Evolutionary conservation across 2,329 filamentous ascomycete genomes (phyloP).

Genomic region (Alternaria metachromatica): DNA sequence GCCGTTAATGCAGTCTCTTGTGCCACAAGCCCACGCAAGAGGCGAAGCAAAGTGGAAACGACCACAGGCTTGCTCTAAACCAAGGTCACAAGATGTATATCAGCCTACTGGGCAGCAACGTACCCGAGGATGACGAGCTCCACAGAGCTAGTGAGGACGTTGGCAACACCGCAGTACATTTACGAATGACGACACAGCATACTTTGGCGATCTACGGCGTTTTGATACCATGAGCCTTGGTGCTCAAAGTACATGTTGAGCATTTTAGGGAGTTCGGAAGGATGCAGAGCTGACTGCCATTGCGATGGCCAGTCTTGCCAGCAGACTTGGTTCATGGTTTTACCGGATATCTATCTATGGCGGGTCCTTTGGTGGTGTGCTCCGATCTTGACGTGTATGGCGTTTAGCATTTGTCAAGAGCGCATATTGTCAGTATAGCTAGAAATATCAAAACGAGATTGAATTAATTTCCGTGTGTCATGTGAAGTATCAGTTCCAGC

Average conservation of each 20-base stretch:
- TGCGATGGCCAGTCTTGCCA: neutral
- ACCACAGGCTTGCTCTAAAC: neutral
- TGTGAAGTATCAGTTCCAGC: neutral
- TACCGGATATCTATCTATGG: neutral
- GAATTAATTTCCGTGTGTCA: neutral
- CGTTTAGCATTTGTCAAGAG: neutral
- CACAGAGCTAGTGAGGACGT: neutral
- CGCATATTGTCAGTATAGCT: neutral
- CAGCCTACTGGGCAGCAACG: neutral
- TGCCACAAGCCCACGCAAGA: slow-evolving; percentile 4
- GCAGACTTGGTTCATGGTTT: neutral
- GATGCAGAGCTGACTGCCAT: neutral
- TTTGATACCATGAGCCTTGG: slow-evolving; percentile 27
- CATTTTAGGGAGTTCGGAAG: slow-evolving; percentile 25
- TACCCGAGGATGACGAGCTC: neutral
- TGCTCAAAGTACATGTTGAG: slow-evolving; percentile 13
- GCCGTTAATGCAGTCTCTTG: slow-evolving; percentile 20
- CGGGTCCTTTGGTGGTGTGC: neutral
- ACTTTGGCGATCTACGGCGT: slow-evolving; percentile 26
- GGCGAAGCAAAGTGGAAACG: neutral
- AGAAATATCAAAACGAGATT: neutral
- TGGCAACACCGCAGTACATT: slow-evolving; percentile 4
- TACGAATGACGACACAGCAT: slow-evolving; percentile 27
- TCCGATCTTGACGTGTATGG: neutral
- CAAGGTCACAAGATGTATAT: neutral